A percentile compares a stretch with the other conserved stretches of the same genome.
These are phyloP conservation scores for Penicillium sp. DNA, from an alignment of 2,329 filamentous ascomycete species.

Conservation along the genomic window DNA sequence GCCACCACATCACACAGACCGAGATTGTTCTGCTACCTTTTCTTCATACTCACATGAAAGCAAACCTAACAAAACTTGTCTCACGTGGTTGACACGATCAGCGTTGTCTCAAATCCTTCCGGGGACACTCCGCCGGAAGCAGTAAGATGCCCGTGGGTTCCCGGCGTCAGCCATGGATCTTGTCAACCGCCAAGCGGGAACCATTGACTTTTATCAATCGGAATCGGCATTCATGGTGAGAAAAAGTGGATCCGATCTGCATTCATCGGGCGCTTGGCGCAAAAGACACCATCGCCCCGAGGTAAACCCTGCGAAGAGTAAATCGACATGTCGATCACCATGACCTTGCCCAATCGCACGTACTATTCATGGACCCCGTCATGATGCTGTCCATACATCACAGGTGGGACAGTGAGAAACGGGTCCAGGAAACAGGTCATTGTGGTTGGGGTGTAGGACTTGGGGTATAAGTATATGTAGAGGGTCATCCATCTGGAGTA, in stretches of 20 bases:
- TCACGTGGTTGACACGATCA: slow-evolving; percentile 1
- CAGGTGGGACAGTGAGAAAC: background rate
- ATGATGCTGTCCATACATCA: background rate
- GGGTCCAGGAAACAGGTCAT: background rate
- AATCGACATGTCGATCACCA: background rate
- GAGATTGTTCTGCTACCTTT: background rate
- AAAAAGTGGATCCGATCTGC: slow-evolving; percentile 1
- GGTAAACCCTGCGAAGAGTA: background rate
- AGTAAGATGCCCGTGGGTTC: slow-evolving; percentile 7
- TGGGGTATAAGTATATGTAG: background rate
- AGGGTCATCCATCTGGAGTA: background rate
- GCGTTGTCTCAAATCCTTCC: slow-evolving; percentile 5
- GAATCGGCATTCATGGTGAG: background rate
- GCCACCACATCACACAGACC: background rate
- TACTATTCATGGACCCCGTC: background rate
- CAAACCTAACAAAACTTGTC: too few species aligned
- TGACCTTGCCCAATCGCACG: background rate
- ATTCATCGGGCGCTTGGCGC: background rate
- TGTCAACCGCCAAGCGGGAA: slow-evolving; percentile 5
- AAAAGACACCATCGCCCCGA: slow-evolving; percentile 5
- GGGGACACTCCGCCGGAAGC: slow-evolving; percentile 7
- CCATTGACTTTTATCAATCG: background rate
- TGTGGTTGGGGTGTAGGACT: background rate
- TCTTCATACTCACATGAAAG: background rate
- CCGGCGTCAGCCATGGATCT: slow-evolving; percentile 7